Percentiles rank a stretch among this genome's conserved stretches.
These are phyloP conservation scores for Ogataea salicorniae DNA, from an alignment of 805 yeast species.

Conservation along the genomic window DNA sequence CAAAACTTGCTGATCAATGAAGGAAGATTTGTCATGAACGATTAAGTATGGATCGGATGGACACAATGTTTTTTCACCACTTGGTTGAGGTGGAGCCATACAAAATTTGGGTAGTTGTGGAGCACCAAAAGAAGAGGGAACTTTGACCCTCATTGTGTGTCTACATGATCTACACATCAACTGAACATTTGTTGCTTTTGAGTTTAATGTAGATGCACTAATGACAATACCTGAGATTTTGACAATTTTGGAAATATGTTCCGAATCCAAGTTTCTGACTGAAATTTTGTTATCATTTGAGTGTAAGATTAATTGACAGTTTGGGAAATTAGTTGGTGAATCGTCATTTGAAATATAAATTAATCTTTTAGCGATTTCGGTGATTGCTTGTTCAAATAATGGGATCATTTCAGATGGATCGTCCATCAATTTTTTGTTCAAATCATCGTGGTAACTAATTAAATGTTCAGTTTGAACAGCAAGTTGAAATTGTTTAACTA, in stretches of 20 bases:
- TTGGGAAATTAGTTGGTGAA: constrained; percentile 56
- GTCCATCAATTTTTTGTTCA: constrained; percentile 77
- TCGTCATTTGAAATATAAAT: constrained; percentile 50
- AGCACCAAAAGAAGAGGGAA: constrained; percentile 66
- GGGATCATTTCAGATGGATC: constrained; percentile 89
- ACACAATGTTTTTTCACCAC: constrained; percentile 54
- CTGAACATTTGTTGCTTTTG: constrained; percentile 80
- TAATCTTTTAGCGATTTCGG: constrained; percentile 79
- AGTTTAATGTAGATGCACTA: constrained; percentile 80
- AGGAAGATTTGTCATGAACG: constrained; percentile 89
- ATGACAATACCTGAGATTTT: constrained; percentile 91
- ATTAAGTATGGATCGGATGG: constrained; percentile 91
- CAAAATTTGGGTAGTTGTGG: constrained; percentile 65
- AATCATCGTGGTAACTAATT: constrained; percentile 81
- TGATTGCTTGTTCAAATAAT: constrained; percentile 73
- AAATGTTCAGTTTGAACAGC: constrained; percentile 79
- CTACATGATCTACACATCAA: constrained; percentile 85
- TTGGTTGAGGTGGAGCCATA: constrained; percentile 48
- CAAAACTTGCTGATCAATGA: constrained; percentile 90
- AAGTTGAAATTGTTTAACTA: constrained; percentile 67
- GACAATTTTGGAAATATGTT: constrained; percentile 83
- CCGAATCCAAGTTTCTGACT: constrained; percentile 79
- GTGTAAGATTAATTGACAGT: constrained; percentile 73
- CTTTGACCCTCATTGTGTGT: constrained; percentile 61
- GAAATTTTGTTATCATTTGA: constrained; percentile 69